phyloP scores from a whole-genome alignment of 805 yeast genomes.

The Saccharomycopsis lassenensis region DNA sequence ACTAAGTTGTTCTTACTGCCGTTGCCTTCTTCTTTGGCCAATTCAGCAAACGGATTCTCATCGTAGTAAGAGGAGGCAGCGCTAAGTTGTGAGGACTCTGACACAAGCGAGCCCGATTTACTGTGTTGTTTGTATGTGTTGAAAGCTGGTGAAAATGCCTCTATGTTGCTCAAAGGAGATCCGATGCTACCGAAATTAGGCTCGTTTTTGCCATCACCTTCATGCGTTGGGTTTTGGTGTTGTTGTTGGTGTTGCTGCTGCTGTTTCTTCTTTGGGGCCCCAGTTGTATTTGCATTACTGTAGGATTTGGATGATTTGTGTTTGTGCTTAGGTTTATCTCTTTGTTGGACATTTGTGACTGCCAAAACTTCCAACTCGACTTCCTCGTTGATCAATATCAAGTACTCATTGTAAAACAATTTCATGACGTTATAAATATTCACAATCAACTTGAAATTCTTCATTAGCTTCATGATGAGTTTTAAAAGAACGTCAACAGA shows the following conservation, averaged over 20 bases:
- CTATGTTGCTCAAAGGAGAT: slow-evolving; percentile 15
- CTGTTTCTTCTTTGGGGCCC: background rate
- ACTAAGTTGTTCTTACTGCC: too few relatives aligned
- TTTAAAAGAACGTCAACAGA: slow-evolving; percentile 11
- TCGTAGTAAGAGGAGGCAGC: too few relatives aligned
- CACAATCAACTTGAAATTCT: slow-evolving; percentile 16
- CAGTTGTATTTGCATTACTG: background rate
- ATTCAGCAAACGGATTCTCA: too few relatives aligned
- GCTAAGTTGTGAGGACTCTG: slow-evolving; percentile 6
- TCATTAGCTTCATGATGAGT: slow-evolving; percentile 8
- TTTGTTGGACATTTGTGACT: too few relatives aligned
- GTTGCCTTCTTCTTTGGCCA: too few relatives aligned
- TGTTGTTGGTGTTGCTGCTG: background rate
- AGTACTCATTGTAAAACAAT: slow-evolving; percentile 17
- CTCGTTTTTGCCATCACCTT: background rate
- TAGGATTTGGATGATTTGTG: background rate
- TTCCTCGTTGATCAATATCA: slow-evolving; percentile 17
- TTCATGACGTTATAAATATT: slow-evolving; percentile 17
- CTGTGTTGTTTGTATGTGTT: slow-evolving; percentile 9
- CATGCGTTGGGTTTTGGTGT: background rate
- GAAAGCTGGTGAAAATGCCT: slow-evolving; percentile 13
- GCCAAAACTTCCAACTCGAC: slow-evolving; percentile 17
- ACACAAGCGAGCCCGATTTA: slow-evolving; percentile 8
- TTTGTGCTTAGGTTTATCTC: background rate
- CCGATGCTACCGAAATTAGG: slow-evolving; percentile 1